These are phyloP conservation scores for Cymbopogon citratus DNA, from an alignment of 176 grass and related monocot genomes.

Conservation along the genomic window DNA sequence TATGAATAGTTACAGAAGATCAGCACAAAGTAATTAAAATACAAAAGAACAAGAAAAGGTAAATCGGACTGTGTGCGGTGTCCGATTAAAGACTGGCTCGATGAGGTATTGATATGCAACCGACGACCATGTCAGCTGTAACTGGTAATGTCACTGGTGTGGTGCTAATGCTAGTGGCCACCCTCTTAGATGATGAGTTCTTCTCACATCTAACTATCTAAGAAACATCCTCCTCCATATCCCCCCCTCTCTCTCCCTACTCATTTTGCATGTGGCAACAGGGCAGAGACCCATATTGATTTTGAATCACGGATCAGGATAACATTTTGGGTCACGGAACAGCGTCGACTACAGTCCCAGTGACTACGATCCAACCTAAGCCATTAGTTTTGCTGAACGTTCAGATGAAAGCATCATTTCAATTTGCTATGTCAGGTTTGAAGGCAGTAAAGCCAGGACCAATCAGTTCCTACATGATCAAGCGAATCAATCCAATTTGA, in stretches of 20 bases:
- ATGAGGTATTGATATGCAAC: background rate
- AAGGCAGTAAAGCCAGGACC: background rate
- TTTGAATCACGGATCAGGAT: background rate
- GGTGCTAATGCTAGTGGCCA: background rate
- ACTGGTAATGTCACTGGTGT: background rate
- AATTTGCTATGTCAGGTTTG: background rate
- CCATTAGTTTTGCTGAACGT: background rate
- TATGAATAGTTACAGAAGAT: background rate
- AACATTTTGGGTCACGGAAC: background rate
- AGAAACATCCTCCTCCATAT: background rate
- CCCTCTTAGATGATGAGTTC: background rate
- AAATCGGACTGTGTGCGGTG: background rate
- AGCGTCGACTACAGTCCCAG: background rate
- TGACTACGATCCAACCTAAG: background rate
- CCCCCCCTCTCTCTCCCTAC: too few species aligned
- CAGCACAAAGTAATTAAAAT: background rate
- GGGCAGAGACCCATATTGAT: background rate
- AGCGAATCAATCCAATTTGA: slow-evolving; percentile 15
- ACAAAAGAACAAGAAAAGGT: background rate
- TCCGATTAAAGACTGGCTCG: background rate
- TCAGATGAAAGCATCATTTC: background rate
- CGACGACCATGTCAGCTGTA: background rate
- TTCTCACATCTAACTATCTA: background rate
- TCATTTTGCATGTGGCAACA: background rate
- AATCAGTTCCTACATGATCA: background rate